Evolutionary conservation across 2,329 filamentous ascomycete species (phyloP).

Genomic region (Verticillium zaregamsianum): DNA sequence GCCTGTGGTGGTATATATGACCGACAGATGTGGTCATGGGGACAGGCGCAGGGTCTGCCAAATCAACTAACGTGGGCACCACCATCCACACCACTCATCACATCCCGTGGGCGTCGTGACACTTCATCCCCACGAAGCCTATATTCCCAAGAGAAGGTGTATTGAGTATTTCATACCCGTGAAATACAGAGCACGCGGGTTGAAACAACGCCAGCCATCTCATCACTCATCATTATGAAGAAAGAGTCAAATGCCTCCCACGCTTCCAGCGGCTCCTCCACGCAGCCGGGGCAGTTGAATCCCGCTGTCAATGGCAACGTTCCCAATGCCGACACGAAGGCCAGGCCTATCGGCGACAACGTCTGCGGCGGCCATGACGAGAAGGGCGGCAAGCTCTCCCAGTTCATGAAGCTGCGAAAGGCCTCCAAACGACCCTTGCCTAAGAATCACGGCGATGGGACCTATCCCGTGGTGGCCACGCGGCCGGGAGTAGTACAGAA

Average conservation of each 20-base stretch:
- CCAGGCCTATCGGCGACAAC: not conserved
- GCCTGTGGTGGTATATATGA: not conserved
- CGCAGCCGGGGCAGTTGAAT: not conserved
- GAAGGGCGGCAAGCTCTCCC: slow-evolving; percentile 6
- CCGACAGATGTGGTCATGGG: not conserved
- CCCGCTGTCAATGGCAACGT: not conserved
- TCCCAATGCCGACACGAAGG: slow-evolving; percentile 1
- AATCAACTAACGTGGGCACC: not conserved
- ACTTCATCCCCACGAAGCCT: too few relatives aligned
- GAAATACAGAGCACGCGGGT: too few relatives aligned
- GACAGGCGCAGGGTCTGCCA: too few relatives aligned
- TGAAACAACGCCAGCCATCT: not conserved
- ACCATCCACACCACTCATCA: too few relatives aligned
- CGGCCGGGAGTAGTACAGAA: slow-evolving; percentile 52
- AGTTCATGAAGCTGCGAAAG: slow-evolving; percentile 27
- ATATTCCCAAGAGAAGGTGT: too few relatives aligned
- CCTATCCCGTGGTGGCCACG: slow-evolving; percentile 44
- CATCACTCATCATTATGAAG: not conserved
- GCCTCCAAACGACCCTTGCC: slow-evolving; percentile 60
- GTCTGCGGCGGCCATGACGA: not conserved
- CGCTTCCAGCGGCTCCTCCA: not conserved
- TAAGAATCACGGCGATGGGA: slow-evolving; percentile 58
- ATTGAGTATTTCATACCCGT: too few relatives aligned
- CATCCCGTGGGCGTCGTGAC: too few relatives aligned
- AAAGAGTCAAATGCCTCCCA: not conserved